Base-by-base conservation (phyloP, 2,329 filamentous ascomycete genomes). In the Microdochium bolleyi region DNA sequence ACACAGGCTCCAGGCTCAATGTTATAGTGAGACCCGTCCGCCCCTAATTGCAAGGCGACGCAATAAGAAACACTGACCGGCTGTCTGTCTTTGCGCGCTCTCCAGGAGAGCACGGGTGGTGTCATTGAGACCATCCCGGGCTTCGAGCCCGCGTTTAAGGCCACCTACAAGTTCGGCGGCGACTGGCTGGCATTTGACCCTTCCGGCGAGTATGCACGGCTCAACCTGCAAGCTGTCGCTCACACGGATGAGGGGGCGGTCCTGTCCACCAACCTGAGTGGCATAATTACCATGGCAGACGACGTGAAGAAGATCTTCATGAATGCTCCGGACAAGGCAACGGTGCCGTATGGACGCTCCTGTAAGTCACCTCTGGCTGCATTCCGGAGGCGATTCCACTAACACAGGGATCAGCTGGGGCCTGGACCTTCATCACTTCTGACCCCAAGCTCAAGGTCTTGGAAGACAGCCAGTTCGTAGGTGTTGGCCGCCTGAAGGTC, bases 101-200 rank as follows among this genome's bases (percentile, higher is more conserved):
- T 32, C 19, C 49, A 53, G 52, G 52, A 41, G 13, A 41, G n/a
- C 32, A 32, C 44, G 16, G 49, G 24, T 50, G 48, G 37, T 3
- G 52, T 51, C 21, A 55, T 57, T 24, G 55, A 57, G 46, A 51
- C 51, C 3, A 52, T 57, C 2, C 55, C 55, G 11, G 55, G 55
- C 11, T 57, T 55, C 34, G 55, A 57, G 52, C 55, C 55, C 1
- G 55, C 55, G 38, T 57, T 57, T 51, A 57, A 55, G 38, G 55
- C 55, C 21, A 51, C 49, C 9, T 32, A 54, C 21, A 55, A 38
- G 14, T 57, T 55, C 44, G 55, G 55, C 16, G 55, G 22, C 3
- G 55, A 57, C 53, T 57, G 55, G 55, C 24, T 57, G 27, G 50
- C 53, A 14, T 48, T 57, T 19, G 55, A 57, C 48, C 22, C 53